Base-by-base conservation (phyloP, 1,139 yeast genomes). In the Hyphopichia pseudoburtonii region DNA sequence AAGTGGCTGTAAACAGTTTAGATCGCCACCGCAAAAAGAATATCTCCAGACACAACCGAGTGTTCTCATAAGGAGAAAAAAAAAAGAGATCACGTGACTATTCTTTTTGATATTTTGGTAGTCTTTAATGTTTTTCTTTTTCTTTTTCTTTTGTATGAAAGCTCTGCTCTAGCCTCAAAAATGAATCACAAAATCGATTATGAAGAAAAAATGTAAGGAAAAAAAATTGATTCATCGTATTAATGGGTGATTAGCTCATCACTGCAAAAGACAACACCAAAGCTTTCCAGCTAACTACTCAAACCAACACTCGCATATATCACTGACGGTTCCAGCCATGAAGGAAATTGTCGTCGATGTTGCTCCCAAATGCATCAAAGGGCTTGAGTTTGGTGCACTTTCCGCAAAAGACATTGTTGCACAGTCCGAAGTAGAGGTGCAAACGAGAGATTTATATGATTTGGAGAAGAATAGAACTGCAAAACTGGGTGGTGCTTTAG, bases 341-440 rank as follows among this genome's bases (percentile, higher is more conserved):
- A 85, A 85, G 63, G 84, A 81, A 57, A 73, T 78, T 35, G 87
- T 85, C 36, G 80, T 80, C 40, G 96, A 90, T 60, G 80, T 82
- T 44, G 86, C 95, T 30, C 97, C 97, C 40, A 86, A 92, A 66
- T 76, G 84, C 55, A 92, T 92, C 68, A 78, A 83, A 55, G 97
- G 96, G 29, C 76, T 94, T 40, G 92, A 90, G 60, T 94, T 94
- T 59, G 87, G 96, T 36, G 96, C 96, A 12, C 75, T 92, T 19
- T 84, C 95, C 22, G 88, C 96, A 28, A 80, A 84, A 49, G 97
- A 92, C 54, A 90, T 94, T 50, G 78, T 89, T 35, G 92, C 94
- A 24, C 96, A 90, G 63, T 85, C 96, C 1, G 97, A 89, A 56
- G 96, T 90, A 26, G 97, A 94, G 58, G 88, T 94, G 42, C 78